Conservation (phyloP, 2,329 filamentous ascomycete genomes). For the Tothia fuscella region DNA sequence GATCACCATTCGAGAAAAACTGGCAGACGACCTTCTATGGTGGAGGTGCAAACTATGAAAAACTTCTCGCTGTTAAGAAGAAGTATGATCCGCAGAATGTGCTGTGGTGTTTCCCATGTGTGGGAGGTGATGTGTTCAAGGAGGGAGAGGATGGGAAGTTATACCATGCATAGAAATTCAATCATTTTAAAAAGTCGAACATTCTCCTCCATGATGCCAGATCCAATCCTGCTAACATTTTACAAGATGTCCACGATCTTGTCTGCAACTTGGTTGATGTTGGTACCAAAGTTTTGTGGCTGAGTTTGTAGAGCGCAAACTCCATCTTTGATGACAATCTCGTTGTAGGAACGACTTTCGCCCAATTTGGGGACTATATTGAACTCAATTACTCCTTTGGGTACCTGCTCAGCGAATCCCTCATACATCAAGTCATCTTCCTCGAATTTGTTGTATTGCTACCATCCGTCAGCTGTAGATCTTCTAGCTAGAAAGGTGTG, state of each 20-base stretch:
- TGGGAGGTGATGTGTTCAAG: slow-evolving; percentile 3
- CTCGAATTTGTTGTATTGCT: slow-evolving; percentile 34
- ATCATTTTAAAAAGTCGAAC: too few relatives aligned
- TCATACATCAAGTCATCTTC: slow-evolving; percentile 15
- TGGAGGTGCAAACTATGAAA: slow-evolving; percentile 8
- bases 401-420: slow-evolving; percentile 28
- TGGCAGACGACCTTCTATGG: slow-evolving; percentile 11
- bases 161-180: too few relatives aligned
- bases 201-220: too few relatives aligned
- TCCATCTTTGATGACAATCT: slow-evolving; percentile 25
- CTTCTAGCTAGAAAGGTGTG: too few relatives aligned
- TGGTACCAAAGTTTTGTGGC: slow-evolving; percentile 9
- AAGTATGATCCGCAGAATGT: slow-evolving; percentile 10
- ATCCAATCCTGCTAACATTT: too few relatives aligned
- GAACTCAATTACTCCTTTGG: slow-evolving; percentile 32
- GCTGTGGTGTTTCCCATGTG: slow-evolving; percentile 8
- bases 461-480: slow-evolving; percentile 23
- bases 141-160: slow-evolving; percentile 8
- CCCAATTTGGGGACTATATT: slow-evolving; percentile 36
- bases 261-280: slow-evolving; percentile 3
- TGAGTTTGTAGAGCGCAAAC: slow-evolving; percentile 19
- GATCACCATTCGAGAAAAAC: slow-evolving; percentile 6
- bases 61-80: slow-evolving; percentile 10
- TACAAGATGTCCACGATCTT: slow-evolving; percentile 12
- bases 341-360: slow-evolving; percentile 28